A percentile compares a stretch with the other conserved stretches of the same genome.
Evolutionary conservation across 2,329 filamentous ascomycete genomes (phyloP).

Genomic region (Penicillium sp.): DNA sequence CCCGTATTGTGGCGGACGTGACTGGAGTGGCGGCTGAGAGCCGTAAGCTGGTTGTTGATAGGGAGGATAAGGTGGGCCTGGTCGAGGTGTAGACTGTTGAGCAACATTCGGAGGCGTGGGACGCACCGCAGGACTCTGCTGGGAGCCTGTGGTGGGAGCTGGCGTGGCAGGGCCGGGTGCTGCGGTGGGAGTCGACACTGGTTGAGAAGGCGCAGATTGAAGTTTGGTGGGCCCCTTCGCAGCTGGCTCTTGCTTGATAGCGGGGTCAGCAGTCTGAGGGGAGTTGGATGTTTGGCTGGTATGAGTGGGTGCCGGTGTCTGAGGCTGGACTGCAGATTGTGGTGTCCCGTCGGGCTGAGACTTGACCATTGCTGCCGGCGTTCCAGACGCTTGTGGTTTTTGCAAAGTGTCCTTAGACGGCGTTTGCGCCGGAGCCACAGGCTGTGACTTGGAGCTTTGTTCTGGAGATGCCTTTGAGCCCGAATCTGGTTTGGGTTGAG

Average conservation of each 20-base stretch:
- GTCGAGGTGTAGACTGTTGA: neutral
- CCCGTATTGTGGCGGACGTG: slow-evolving; percentile 36
- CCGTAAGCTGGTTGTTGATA: slow-evolving; percentile 35
- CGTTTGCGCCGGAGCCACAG: slow-evolving; percentile 10
- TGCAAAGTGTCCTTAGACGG: slow-evolving; percentile 13
- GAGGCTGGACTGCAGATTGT: slow-evolving; percentile 7
- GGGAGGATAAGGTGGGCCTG: slow-evolving; percentile 13
- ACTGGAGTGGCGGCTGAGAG: slow-evolving; percentile 36
- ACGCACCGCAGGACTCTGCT: slow-evolving; percentile 24
- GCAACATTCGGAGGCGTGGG: slow-evolving; percentile 20
- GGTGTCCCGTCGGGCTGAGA: neutral
- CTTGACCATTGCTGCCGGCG: neutral
- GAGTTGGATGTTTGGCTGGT: neutral
- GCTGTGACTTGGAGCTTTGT: slow-evolving; percentile 18
- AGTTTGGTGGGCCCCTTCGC: slow-evolving; percentile 1
- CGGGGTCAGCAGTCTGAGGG: slow-evolving; percentile 17
- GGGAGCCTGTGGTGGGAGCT: slow-evolving; percentile 11
- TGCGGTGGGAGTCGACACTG: slow-evolving; percentile 13
- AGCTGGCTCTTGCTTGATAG: slow-evolving; percentile 34
- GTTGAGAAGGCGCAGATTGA: slow-evolving; percentile 11
- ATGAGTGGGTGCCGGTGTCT: slow-evolving; percentile 6
- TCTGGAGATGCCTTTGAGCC: slow-evolving; percentile 18
- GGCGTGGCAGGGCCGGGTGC: slow-evolving; percentile 3
- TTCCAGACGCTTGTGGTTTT: slow-evolving; percentile 1
- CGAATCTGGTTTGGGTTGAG: slow-evolving; percentile 29